phyloP scores from a whole-genome alignment of 805 yeast genomes.

The Suhomyces vadensis region DNA sequence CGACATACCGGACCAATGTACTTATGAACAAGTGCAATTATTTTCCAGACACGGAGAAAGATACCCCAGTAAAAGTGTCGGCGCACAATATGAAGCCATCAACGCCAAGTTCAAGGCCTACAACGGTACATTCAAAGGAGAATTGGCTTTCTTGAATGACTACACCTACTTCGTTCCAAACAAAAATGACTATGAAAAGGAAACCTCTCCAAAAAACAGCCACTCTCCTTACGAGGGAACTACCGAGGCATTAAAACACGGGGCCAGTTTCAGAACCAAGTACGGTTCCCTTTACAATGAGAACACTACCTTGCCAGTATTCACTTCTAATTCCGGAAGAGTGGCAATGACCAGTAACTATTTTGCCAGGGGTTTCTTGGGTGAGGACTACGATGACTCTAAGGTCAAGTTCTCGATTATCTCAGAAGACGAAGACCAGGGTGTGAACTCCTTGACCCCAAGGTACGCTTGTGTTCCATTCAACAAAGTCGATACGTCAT shows the following conservation, averaged over 20 bases:
- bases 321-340: conserved; percentile 56
- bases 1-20: conserved; percentile 52
- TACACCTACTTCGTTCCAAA: conserved; percentile 49
- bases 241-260: conserved; percentile 49
- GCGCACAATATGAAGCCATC: conserved; percentile 28
- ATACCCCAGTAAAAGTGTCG: conserved; percentile 47
- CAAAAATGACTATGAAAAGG: conserved; percentile 45
- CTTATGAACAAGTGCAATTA: conserved; percentile 66
- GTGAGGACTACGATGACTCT: conserved; percentile 37
- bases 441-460: conserved; percentile 34
- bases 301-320: conserved; percentile 45
- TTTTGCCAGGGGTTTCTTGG: conserved; percentile 63
- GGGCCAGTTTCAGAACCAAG: conserved; percentile 47
- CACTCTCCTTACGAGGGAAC: conserved; percentile 54
- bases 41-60: conserved; percentile 84
- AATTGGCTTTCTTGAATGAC: conserved; percentile 52
- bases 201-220: conserved; percentile 48
- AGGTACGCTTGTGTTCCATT: conserved; percentile 22
- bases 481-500: conserved; percentile 16
- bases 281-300: conserved; percentile 49
- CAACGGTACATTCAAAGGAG: conserved; percentile 43
- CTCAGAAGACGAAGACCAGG: conserved; percentile 40
- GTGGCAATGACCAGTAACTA: conserved; percentile 54
- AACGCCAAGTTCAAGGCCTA: conserved; percentile 20
- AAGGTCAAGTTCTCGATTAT: conserved; percentile 40